phyloP scores from a whole-genome alignment of 306 rosid species.

The Senna tora region DNA sequence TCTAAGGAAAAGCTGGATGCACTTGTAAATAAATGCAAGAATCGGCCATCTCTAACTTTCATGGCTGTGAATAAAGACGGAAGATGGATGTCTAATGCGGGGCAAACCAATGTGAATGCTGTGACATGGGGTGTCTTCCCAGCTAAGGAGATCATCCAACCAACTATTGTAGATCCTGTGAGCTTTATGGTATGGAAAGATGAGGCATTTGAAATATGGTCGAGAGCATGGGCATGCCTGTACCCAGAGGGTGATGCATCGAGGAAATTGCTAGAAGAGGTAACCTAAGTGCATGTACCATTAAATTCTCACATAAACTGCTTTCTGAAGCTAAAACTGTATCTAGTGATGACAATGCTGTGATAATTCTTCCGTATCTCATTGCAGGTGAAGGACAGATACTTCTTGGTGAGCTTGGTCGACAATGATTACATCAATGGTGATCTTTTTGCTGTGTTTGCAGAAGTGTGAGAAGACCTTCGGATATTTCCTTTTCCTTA shows the following conservation, averaged over 20 bases:
- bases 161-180: slow-evolving; percentile 89
- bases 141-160: slow-evolving; percentile 91
- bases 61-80: slow-evolving; percentile 90
- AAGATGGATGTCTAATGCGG: slow-evolving; percentile 67
- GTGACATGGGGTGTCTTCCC: slow-evolving; percentile 99
- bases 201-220: slow-evolving; percentile 95
- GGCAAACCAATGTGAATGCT: slow-evolving; percentile 78
- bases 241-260: slow-evolving; percentile 79
- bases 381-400: slow-evolving; percentile 73
- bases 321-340: not conserved
- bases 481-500: slow-evolving; percentile 17
- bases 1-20: slow-evolving; percentile 74
- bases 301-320: not conserved
- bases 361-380: slow-evolving; percentile 17
- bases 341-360: not conserved
- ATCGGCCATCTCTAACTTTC: slow-evolving; percentile 65
- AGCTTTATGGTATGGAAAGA: slow-evolving; percentile 94
- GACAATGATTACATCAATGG: slow-evolving; percentile 79
- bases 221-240: slow-evolving; percentile 83
- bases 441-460: slow-evolving; percentile 70
- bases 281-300: slow-evolving; percentile 30
- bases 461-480: slow-evolving; percentile 52
- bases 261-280: slow-evolving; percentile 87
- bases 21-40: slow-evolving; percentile 72
- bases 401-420: slow-evolving; percentile 95